These are phyloP conservation scores for Ephemerocybe angulata DNA, from an alignment of 768 basidiomycete species.

Conservation along the genomic window DNA sequence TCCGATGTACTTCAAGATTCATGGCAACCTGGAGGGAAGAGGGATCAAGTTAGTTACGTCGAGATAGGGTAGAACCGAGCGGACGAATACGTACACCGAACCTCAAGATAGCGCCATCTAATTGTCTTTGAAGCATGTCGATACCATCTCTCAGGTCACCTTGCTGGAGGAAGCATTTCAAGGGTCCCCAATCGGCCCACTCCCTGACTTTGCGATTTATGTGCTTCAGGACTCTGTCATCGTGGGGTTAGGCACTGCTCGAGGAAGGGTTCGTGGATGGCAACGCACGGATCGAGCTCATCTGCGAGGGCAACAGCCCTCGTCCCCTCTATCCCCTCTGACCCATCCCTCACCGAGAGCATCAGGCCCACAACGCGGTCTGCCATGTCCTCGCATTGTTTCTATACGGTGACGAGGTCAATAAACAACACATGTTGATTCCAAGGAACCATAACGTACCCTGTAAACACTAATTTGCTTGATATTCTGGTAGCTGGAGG, in stretches of 20 bases:
- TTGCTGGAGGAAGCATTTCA: constrained; percentile 36
- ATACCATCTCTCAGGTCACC: constrained; percentile 40
- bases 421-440: neutral
- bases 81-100: constrained; percentile 28
- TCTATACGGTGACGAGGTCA: constrained; percentile 18
- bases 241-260: neutral
- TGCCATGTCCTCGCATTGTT: constrained; percentile 35
- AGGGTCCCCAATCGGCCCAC: constrained; percentile 33
- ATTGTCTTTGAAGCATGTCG: constrained; percentile 33
- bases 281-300: constrained; percentile 31
- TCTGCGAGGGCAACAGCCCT: constrained; percentile 28
- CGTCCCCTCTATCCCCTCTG: constrained; percentile 29
- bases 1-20: constrained; percentile 26
- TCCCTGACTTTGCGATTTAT: constrained; percentile 30
- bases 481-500: constrained; percentile 23
- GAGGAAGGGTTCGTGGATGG: neutral
- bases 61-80: constrained; percentile 16
- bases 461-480: constrained; percentile 38
- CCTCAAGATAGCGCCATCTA: constrained; percentile 33
- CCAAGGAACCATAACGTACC: constrained; percentile 19
- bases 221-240: constrained; percentile 25
- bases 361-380: constrained; percentile 29
- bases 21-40: neutral
- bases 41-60: neutral
- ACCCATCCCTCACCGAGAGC: constrained; percentile 30